These are phyloP conservation scores for Ramaria rubella DNA, from an alignment of 768 basidiomycete species.

Conservation along the genomic window DNA sequence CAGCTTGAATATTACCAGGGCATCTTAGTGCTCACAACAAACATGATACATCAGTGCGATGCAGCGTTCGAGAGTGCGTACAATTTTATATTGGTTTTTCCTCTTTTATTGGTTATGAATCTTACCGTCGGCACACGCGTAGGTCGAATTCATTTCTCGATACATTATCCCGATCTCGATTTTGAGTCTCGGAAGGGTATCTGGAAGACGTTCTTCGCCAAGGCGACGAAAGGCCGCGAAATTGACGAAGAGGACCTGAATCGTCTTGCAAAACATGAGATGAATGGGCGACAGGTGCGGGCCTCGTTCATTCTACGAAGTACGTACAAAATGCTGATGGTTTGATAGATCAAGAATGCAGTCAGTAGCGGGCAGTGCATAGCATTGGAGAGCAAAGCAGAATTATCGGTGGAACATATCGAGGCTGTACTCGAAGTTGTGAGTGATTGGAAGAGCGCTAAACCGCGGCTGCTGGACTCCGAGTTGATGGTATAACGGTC, in stretches of 20 bases:
- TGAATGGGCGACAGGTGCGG: constrained; percentile 29
- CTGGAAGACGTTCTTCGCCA: constrained; percentile 26
- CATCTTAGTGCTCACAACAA: constrained; percentile 33
- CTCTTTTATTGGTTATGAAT: neutral
- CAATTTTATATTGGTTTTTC: neutral
- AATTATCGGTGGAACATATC: neutral
- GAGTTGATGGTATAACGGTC: too few relatives aligned
- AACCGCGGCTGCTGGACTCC: neutral
- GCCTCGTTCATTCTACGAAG: neutral
- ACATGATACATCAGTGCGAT: constrained; percentile 25
- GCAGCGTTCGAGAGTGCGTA: constrained; percentile 24
- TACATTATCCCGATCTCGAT: constrained; percentile 28
- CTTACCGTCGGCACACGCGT: neutral
- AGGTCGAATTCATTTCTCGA: constrained; percentile 32
- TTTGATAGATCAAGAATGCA: constrained; percentile 24
- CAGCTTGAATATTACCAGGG: constrained; percentile 34
- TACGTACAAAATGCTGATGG: neutral
- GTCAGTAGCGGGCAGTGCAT: constrained; percentile 23
- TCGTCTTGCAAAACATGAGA: constrained; percentile 14
- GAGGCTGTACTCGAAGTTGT: constrained; percentile 5
- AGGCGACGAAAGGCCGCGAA: neutral
- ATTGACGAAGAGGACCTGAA: constrained; percentile 18
- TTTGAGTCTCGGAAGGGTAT: constrained; percentile 20
- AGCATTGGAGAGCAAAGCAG: neutral
- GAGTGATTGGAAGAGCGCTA: neutral